Conservation (phyloP, 1,284 basidiomycete species). For the Cutaneotrichosporon sp. region DNA sequence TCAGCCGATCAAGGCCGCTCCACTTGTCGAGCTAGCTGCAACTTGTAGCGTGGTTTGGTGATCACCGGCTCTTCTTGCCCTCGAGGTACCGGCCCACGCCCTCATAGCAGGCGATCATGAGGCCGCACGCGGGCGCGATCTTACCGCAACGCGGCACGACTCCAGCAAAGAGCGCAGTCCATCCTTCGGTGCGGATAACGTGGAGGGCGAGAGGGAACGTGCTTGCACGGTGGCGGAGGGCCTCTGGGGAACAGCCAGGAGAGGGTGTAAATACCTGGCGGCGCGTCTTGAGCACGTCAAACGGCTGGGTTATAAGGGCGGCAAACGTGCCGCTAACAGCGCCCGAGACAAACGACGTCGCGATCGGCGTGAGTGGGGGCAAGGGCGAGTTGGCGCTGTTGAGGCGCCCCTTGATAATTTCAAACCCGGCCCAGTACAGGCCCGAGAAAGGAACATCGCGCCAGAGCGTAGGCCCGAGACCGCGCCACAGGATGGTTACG, state of each 20-base stretch:
- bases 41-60: background rate
- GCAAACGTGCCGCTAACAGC: constrained; percentile 59
- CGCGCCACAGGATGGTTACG: constrained; percentile 75
- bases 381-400: constrained; percentile 34
- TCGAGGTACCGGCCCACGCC: constrained; percentile 56
- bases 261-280: constrained; percentile 69
- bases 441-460: constrained; percentile 96
- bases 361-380: constrained; percentile 39
- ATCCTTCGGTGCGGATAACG: constrained; percentile 76
- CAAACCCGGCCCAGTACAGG: constrained; percentile 53
- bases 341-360: constrained; percentile 49
- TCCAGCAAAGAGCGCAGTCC: constrained; percentile 76
- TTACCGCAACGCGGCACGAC: constrained; percentile 85
- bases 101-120: constrained; percentile 85
- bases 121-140: constrained; percentile 95
- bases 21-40: background rate
- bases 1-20: background rate
- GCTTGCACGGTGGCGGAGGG: constrained; percentile 40
- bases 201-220: constrained; percentile 66
- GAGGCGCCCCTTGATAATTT: constrained; percentile 47
- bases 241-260: constrained; percentile 57
- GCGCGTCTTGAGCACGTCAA: constrained; percentile 94
- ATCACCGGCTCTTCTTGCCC: background rate
- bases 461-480: constrained; percentile 88
- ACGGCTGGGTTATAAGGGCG: constrained; percentile 87